Evolutionary conservation across 2,329 filamentous ascomycete genomes (phyloP), one percentile per base, ranked within the genome.

Genomic region (Aspergillus ochraceoroseus): DNA sequence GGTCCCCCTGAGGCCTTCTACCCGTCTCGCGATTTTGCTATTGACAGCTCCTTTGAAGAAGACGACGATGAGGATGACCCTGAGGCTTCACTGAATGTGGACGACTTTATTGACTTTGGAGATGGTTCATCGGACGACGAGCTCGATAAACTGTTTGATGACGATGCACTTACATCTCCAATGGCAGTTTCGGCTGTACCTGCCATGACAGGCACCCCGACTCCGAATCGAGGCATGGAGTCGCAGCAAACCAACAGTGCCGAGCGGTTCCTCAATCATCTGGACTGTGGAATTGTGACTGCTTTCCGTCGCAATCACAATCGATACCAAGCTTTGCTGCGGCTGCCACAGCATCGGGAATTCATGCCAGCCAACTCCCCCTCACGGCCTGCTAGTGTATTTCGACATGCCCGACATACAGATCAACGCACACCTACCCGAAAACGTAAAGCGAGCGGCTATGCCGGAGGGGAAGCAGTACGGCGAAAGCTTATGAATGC

Each of bases 1-100:
- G 84, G 83, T 1, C 82, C 84, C 2, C 74, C 80, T 0, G 84
- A 88, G 63, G 83, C 84, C 5, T 88, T 87, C 62, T 88, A 85
- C 54, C 78, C 83, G 4, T 80, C 82, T 38, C 73, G 74, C 7
- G 75, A 66, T 39, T 66, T 75, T 43, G 66, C 67, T 29, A 62
- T 77, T 8, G 80, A 85, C 46, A 73, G 76, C 38, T 73, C 76
- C 66, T 52, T 76, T 68, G 74, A 79, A 30, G 71, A 76, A 15
- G 77, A 79, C 11, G 74, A 75, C 13, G 81, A 83, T 32, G 80
- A 84, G 13, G 80, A 84, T 14, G 80, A 75, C 17, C 81, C 85
- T 49, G 72, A 77, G 53, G 72, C 72, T 39, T 66, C 84, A 11
- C 63, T 70, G 41, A 77, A 82, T 46, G 72, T 88, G 7, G 78